These are phyloP conservation scores for Xylaria bambusicola DNA, from an alignment of 495 filamentous ascomycete genomes.

Conservation along the genomic window DNA sequence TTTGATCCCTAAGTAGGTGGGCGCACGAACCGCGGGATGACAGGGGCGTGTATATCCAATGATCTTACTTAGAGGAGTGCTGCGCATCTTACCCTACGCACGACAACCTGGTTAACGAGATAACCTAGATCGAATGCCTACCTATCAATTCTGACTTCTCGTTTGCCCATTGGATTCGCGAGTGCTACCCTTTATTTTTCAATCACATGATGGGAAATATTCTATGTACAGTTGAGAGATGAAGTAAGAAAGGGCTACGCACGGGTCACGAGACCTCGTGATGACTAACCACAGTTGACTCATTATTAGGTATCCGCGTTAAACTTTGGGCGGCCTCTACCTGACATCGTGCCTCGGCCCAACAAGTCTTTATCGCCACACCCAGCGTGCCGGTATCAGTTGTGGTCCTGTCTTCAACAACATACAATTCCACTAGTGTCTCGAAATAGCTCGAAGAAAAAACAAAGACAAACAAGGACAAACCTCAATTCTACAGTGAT, in stretches of 20 bases:
- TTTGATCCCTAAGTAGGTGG: neutral
- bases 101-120: neutral
- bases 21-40: neutral
- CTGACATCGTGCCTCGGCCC: neutral
- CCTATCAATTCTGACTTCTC: neutral
- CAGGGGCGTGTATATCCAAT: neutral
- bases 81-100: slow-evolving; percentile 6
- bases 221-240: too few relatives aligned
- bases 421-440: neutral
- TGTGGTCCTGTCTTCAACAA: too few relatives aligned
- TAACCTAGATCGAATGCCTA: too few relatives aligned
- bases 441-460: neutral
- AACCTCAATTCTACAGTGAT: too few relatives aligned
- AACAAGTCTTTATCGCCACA: neutral
- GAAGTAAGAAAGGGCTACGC: too few relatives aligned
- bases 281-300: slow-evolving; percentile 9
- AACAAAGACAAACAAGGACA: neutral
- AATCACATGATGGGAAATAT: too few relatives aligned
- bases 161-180: neutral
- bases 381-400: neutral
- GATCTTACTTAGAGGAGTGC: neutral
- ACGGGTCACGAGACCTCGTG: slow-evolving; percentile 6
- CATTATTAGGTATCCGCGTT: neutral
- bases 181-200: neutral
- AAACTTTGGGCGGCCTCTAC: slow-evolving; percentile 1